Conservation (phyloP, 495 filamentous ascomycete species). For the Hyphodiscus hymeniophilus region DNA sequence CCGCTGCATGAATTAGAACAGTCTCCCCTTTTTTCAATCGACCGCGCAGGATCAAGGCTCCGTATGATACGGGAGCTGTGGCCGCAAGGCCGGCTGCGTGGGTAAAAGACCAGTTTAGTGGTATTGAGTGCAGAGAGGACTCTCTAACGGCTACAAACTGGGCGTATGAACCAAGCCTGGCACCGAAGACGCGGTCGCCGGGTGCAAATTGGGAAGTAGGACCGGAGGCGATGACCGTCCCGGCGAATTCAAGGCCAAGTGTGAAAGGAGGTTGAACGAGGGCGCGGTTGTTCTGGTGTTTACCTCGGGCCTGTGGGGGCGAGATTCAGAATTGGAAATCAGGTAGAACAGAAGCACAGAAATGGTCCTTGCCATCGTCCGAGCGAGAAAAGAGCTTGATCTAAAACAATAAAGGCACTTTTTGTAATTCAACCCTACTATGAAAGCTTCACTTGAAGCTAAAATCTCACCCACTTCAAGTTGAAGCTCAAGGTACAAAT, state of each 20-base stretch:
- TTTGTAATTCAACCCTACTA: too few relatives aligned
- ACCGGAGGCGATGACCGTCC: conserved; percentile 14
- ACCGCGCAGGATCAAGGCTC: conserved; percentile 49
- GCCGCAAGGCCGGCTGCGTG: conserved; percentile 18
- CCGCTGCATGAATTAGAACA: conserved; percentile 42
- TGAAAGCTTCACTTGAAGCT: too few relatives aligned
- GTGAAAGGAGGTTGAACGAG: conserved; percentile 29
- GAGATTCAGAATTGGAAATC: not conserved
- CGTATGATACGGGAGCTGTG: conserved; percentile 21
- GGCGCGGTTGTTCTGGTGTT: conserved; percentile 31
- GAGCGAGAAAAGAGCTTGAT: too few relatives aligned
- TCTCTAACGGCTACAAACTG: conserved; percentile 14
- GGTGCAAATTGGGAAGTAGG: conserved; percentile 11
- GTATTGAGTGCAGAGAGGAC: conserved; percentile 11
- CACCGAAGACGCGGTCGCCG: conserved; percentile 23
- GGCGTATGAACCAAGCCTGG: conserved; percentile 15
- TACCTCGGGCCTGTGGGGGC: conserved; percentile 24
- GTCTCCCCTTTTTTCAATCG: conserved; percentile 48
- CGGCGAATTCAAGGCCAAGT: conserved; percentile 26
- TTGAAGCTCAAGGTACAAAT: too few relatives aligned
- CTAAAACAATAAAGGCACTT: too few relatives aligned
- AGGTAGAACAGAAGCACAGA: not conserved
- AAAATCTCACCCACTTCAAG: too few relatives aligned
- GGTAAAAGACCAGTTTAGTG: conserved; percentile 13
- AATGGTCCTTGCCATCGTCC: too few relatives aligned